phyloP scores from a whole-genome alignment of 2,329 filamentous ascomycete genomes.

The Fusarium hostae region DNA sequence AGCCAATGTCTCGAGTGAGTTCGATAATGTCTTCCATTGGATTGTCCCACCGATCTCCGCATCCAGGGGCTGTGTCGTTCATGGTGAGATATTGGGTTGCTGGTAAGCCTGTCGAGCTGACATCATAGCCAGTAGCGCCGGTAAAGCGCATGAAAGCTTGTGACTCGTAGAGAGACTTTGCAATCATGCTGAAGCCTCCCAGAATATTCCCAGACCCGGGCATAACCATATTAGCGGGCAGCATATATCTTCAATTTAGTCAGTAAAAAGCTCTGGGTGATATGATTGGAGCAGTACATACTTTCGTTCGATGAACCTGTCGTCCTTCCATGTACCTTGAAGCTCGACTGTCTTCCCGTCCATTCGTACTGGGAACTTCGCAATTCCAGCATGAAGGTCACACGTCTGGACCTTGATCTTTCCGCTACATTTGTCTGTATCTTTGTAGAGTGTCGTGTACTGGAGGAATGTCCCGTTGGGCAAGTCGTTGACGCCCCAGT shows the following conservation, averaged over 20 bases:
- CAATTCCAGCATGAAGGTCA: constrained; percentile 33
- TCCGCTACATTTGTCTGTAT: constrained; percentile 14
- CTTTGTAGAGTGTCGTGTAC: constrained; percentile 32
- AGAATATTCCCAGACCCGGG: constrained; percentile 28
- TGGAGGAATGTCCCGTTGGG: constrained; percentile 28
- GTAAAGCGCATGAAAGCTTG: constrained; percentile 26
- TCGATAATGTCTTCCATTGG: constrained; percentile 41
- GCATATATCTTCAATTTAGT: constrained; percentile 21
- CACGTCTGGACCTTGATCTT: constrained; percentile 32
- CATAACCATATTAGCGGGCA: background rate
- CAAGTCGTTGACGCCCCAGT: background rate
- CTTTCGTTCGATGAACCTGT: constrained; percentile 35
- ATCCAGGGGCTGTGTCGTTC: constrained; percentile 11
- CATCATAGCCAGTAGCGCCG: constrained; percentile 29
- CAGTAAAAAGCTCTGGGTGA: fast-evolving
- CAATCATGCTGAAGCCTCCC: constrained; percentile 31
- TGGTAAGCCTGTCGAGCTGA: constrained; percentile 12
- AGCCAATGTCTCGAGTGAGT: constrained; percentile 35
- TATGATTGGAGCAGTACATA: background rate
- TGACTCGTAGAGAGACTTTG: constrained; percentile 11
- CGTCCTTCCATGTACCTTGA: constrained; percentile 26
- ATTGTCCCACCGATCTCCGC: constrained; percentile 25
- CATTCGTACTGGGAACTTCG: constrained; percentile 20
- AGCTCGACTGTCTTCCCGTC: constrained; percentile 12
- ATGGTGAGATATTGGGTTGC: constrained; percentile 37